Conservation (phyloP, 2,329 filamentous ascomycete genomes). For the Pseudocercospora fijiensis region DNA sequence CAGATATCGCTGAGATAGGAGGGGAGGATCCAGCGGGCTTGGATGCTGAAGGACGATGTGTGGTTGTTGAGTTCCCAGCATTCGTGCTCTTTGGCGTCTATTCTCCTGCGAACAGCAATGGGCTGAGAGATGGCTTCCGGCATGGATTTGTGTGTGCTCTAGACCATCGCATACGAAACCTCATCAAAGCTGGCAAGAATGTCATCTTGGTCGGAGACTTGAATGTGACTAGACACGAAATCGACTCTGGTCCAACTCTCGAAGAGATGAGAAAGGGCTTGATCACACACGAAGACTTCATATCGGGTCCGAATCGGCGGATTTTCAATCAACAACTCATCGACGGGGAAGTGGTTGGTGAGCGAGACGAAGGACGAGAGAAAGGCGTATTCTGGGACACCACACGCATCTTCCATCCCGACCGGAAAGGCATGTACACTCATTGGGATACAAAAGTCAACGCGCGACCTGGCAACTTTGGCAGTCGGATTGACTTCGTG, state of each 20-base stretch:
- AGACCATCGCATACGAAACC: constrained; percentile 80
- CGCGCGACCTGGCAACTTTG: constrained; percentile 91
- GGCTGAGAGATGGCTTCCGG: constrained; percentile 78
- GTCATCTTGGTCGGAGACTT: constrained; percentile 86
- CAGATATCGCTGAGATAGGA: constrained; percentile 44
- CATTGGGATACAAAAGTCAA: constrained; percentile 97
- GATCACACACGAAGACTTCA: constrained; percentile 68
- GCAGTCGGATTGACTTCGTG: constrained; percentile 90
- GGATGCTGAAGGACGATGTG: constrained; percentile 88
- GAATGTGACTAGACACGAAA: constrained; percentile 69
- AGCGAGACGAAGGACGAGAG: constrained; percentile 68
- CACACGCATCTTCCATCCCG: constrained; percentile 75
- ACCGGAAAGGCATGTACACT: constrained; percentile 87
- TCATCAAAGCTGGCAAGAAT: constrained; percentile 74
- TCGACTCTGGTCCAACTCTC: constrained; percentile 73
- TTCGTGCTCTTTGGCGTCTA: constrained; percentile 94
- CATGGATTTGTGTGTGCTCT: constrained; percentile 75
- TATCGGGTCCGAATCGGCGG: constrained; percentile 68
- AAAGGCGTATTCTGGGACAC: constrained; percentile 76
- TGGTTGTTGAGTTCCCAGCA: constrained; percentile 88
- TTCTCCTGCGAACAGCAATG: constrained; percentile 84
- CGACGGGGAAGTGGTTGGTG: constrained; percentile 65
- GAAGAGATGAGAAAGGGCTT: constrained; percentile 71
- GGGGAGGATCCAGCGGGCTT: constrained; percentile 67
- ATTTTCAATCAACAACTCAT: constrained; percentile 84